phyloP scores from a whole-genome alignment of 352 stramenopile species.

The Phytopythium boreale region DNA sequence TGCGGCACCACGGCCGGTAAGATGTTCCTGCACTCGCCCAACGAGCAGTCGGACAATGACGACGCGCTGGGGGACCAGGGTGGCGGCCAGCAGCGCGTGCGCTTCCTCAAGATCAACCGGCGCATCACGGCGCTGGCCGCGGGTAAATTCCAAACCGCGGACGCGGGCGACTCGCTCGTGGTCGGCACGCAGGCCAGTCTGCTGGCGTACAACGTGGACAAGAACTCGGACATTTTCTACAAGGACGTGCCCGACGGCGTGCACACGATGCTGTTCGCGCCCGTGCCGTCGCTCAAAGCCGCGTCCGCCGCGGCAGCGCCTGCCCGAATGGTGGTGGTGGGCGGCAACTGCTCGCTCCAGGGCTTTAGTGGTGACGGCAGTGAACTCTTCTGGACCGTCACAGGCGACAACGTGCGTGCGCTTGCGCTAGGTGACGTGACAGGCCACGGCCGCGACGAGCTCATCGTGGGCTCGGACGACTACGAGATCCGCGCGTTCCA shows the following conservation, averaged over 20 bases:
- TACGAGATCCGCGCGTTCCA: conserved; percentile 90
- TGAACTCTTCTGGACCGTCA: conserved; percentile 92
- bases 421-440: conserved; percentile 75
- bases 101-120: conserved; percentile 92
- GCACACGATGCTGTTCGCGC: conserved; percentile 78
- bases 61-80: conserved; percentile 14
- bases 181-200: conserved; percentile 89
- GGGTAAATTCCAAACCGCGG: conserved; percentile 61
- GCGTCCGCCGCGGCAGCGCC: conserved; percentile 16
- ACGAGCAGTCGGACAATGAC: conserved; percentile 51
- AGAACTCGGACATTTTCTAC: conserved; percentile 94
- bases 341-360: conserved; percentile 91
- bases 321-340: conserved; percentile 83
- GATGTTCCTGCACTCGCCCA: conserved; percentile 89
- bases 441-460: conserved; percentile 60
- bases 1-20: conserved; percentile 88
- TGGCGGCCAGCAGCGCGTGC: conserved; percentile 46
- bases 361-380: conserved; percentile 79
- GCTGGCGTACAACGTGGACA: conserved; percentile 91
- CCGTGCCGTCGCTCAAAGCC: conserved; percentile 34
- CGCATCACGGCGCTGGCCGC: conserved; percentile 75
- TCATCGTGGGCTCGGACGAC: conserved; percentile 90
- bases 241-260: conserved; percentile 87
- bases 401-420: conserved; percentile 87
- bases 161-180: conserved; percentile 78